Evolutionary conservation across 2,329 filamentous ascomycete genomes (phyloP).

Genomic region (Venturia aucupariae): DNA sequence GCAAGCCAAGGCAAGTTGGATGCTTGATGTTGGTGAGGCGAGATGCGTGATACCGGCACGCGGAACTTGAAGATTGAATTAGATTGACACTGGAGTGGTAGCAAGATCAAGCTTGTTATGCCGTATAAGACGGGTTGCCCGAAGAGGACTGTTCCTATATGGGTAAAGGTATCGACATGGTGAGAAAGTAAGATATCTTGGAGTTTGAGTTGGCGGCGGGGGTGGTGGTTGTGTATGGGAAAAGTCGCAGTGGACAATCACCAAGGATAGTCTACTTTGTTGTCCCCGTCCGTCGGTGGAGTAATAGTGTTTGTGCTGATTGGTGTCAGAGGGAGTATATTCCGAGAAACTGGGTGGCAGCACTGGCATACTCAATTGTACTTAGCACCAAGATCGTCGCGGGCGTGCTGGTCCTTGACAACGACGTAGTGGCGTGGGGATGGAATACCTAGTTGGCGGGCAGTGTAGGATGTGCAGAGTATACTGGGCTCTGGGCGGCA

Average conservation of each 20-base stretch:
- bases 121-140: background rate
- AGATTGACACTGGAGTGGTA: background rate
- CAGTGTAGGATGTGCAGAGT: background rate
- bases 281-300: background rate
- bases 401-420: background rate
- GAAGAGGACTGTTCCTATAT: background rate
- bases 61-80: background rate
- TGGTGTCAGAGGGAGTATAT: background rate
- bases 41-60: background rate
- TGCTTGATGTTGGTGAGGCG: background rate
- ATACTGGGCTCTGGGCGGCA: background rate
- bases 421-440: background rate
- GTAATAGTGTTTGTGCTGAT: background rate
- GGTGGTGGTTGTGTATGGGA: background rate
- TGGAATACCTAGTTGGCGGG: background rate
- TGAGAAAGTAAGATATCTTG: background rate
- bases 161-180: conserved; percentile 1
- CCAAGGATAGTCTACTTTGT: background rate
- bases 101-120: background rate
- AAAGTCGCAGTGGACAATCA: background rate
- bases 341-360: background rate
- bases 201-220: too few species aligned
- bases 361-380: background rate
- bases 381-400: background rate
- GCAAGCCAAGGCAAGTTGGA: conserved; percentile 9